Base-by-base conservation (phyloP, 768 basidiomycete genomes). In the Leccinellum luteum region DNA sequence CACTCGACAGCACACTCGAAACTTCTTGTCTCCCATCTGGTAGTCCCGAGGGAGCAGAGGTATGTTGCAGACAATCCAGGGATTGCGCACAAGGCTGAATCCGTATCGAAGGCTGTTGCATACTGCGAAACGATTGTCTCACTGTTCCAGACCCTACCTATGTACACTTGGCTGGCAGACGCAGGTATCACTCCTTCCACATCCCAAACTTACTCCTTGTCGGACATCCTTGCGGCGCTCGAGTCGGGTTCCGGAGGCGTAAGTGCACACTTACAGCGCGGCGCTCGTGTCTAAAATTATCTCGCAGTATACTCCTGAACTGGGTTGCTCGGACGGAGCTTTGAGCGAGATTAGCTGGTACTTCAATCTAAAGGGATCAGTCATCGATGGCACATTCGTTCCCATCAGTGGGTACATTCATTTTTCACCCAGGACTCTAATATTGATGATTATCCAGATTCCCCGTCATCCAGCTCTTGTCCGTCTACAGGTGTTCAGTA, bases 161-260 rank as follows among this genome's bases (percentile, higher is more conserved):
- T 92, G 3, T 91, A 84, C 69, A 76, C 81, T 15, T 91, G 83
- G 83, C 84, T 94, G 41, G 73, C 76, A 14, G 73, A 79, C 21
- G 85, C 79, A n/a, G 90, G 90, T 25, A 93, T 94, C 63, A 82
- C 81, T 3, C 92, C 92, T 13, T 80, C 79, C n/a, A 72, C 75
- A 3, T 75, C 71, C 58, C 67, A 73, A 62, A 89, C 87, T 0
- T 85, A 84, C 68, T 82, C 82, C 0, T 77, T 89, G 17, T 73
- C 81, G 14, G 66, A 76, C 10, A 66, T 90, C 48, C 76, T 77
- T 12, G 66, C 77, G 35, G 89, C 87, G 3, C 73, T 91, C 49
- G 75, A 80, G 68, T 55, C 73, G 12, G 83, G 77, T 32, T 81
- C 80, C 5, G 85, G 81, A 30, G 86, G 83, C 38, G 55, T 68